phyloP scores from a whole-genome alignment of 192 early-diverging fungal genomes.

The Lunasporangiospora selenospora region DNA sequence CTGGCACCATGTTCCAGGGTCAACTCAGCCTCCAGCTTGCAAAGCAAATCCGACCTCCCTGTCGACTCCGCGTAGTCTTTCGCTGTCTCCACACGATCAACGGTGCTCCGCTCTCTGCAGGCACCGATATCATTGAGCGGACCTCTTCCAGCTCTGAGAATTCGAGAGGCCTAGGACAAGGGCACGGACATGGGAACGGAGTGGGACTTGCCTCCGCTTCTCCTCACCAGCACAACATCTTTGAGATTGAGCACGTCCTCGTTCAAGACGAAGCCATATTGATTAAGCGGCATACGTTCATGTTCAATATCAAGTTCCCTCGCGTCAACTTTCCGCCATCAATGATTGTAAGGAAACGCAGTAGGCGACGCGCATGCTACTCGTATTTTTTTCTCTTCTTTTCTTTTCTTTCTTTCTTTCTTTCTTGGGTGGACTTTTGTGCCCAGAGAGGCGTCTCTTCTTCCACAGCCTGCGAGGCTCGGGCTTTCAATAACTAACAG shows the following conservation, averaged over 20 bases:
- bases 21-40: slow-evolving; percentile 37
- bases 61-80: slow-evolving; percentile 31
- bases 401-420: neutral
- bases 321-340: slow-evolving; percentile 36
- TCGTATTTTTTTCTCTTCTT: neutral
- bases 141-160: too few species aligned
- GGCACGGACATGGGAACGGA: too few species aligned
- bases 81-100: slow-evolving; percentile 19
- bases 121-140: too few species aligned
- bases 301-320: slow-evolving; percentile 45
- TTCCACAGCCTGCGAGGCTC: neutral
- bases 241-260: slow-evolving; percentile 27
- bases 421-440: too few species aligned
- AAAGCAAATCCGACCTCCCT: slow-evolving; percentile 13
- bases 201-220: neutral
- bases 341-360: slow-evolving; percentile 30
- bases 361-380: too few species aligned
- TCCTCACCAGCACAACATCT: slow-evolving; percentile 9
- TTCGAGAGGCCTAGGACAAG: too few species aligned
- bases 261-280: slow-evolving; percentile 23
- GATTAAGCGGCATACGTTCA: slow-evolving; percentile 30
- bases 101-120: neutral
- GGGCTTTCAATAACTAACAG: too few species aligned
- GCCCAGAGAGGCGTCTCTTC: too few species aligned
- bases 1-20: slow-evolving; percentile 43